Percentiles rank a stretch among this genome's conserved stretches.
These are phyloP conservation scores for Diutina rugosa DNA, from an alignment of 1,139 yeast genomes.

Conservation along the genomic window DNA sequence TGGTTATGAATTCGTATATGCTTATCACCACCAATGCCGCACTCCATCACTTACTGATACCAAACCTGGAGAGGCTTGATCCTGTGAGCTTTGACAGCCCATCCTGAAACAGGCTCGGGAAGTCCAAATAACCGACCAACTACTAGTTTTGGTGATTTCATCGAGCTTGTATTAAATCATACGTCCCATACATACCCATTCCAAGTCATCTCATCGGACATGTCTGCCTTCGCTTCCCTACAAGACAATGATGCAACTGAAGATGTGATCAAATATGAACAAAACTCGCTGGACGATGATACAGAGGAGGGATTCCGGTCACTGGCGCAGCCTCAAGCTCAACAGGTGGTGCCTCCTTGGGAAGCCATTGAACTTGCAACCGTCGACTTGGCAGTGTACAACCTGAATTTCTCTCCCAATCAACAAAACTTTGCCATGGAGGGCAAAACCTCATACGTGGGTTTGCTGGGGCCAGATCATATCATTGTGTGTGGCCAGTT, in stretches of 20 bases:
- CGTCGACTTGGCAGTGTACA: background rate
- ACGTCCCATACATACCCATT: background rate
- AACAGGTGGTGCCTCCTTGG: background rate
- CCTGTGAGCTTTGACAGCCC: background rate
- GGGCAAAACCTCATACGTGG: background rate
- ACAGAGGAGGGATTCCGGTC: background rate
- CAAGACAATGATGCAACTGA: background rate
- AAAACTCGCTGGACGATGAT: background rate
- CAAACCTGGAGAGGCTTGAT: background rate
- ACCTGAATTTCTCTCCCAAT: background rate
- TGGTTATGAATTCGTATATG: background rate
- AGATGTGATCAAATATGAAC: background rate
- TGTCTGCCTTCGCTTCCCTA: constrained; percentile 1
- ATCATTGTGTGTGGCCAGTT: background rate
- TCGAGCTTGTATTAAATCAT: background rate
- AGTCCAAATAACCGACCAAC: background rate
- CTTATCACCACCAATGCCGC: background rate
- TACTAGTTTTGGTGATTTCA: background rate
- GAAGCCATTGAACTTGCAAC: background rate
- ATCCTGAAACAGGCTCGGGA: background rate
- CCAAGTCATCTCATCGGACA: background rate
- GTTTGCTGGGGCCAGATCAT: background rate
- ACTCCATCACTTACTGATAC: background rate
- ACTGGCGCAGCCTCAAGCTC: background rate
- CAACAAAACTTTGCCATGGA: background rate